Evolutionary conservation across 768 basidiomycete species (phyloP).

Genomic region (Collybia sp.): DNA sequence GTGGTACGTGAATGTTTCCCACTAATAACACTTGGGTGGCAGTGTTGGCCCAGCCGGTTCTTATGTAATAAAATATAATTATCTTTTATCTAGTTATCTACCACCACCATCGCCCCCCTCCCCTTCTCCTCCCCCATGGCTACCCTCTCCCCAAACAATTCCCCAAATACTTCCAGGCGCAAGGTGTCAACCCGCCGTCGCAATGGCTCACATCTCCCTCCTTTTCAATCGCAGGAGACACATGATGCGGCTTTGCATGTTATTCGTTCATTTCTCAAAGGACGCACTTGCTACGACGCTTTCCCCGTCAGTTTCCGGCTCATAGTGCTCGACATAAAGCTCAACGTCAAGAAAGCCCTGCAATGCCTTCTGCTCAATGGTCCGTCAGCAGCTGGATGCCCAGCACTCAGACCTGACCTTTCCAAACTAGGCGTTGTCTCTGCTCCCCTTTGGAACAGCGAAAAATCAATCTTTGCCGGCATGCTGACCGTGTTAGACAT

Average conservation of each 20-base stretch:
- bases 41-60: conserved; percentile 6
- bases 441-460: conserved; percentile 97
- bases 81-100: conserved; percentile 2
- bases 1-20: too few relatives aligned
- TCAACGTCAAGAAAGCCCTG: conserved; percentile 94
- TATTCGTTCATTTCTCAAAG: conserved; percentile 80
- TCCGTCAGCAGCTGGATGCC: conserved; percentile 17
- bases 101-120: not conserved
- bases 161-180: conserved; percentile 47
- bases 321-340: conserved; percentile 93
- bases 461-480: conserved; percentile 87
- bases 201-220: conserved; percentile 55
- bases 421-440: conserved; percentile 81
- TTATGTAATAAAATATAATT: conserved; percentile 7
- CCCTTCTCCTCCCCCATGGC: conserved; percentile 8
- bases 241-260: conserved; percentile 64
- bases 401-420: conserved; percentile 6
- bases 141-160: conserved; percentile 43
- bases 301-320: conserved; percentile 96
- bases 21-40: not conserved
- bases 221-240: conserved; percentile 48
- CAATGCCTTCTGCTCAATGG: conserved; percentile 84
- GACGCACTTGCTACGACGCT: conserved; percentile 89
- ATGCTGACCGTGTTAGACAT: conserved; percentile 99
- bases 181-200: conserved; percentile 54